Conservation (phyloP, 768 basidiomycete genomes). For the Boletus fagicola region DNA sequence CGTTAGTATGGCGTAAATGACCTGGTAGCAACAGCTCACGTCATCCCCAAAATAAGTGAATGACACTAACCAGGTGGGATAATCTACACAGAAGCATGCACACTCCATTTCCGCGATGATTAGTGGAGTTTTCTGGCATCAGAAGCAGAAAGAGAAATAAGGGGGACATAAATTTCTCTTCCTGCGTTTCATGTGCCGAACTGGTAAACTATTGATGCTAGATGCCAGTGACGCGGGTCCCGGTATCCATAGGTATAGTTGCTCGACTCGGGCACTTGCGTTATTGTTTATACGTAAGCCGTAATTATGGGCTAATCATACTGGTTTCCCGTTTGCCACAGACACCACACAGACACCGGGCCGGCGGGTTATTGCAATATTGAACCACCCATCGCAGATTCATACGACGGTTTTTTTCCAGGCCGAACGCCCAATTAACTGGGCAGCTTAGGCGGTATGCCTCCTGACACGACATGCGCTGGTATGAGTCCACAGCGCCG, state of each 20-base stretch:
- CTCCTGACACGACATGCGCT: not conserved
- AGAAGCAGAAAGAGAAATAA: not conserved
- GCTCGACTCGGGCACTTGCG: not conserved
- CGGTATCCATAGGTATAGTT: not conserved
- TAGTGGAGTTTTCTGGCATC: not conserved
- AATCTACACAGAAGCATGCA: not conserved
- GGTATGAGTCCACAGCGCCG: not conserved
- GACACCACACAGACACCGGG: not conserved
- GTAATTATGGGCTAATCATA: no score
- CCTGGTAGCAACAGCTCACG: constrained; percentile 1
- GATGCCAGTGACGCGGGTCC: not conserved
- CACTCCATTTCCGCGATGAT: not conserved
- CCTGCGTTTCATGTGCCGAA: constrained; percentile 4
- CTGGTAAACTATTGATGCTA: not conserved
- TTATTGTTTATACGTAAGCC: not conserved
- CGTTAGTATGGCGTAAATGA: no score
- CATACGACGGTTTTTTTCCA: not conserved
- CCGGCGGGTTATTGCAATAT: not conserved
- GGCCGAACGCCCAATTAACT: not conserved
- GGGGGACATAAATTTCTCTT: not conserved
- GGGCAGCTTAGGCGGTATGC: not conserved
- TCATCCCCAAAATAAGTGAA: not conserved
- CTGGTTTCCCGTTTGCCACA: no score
- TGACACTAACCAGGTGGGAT: not conserved
- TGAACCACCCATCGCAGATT: not conserved